Conservation (phyloP, 306 rosid genomes). For the Cyclanthera cordifolia region DNA sequence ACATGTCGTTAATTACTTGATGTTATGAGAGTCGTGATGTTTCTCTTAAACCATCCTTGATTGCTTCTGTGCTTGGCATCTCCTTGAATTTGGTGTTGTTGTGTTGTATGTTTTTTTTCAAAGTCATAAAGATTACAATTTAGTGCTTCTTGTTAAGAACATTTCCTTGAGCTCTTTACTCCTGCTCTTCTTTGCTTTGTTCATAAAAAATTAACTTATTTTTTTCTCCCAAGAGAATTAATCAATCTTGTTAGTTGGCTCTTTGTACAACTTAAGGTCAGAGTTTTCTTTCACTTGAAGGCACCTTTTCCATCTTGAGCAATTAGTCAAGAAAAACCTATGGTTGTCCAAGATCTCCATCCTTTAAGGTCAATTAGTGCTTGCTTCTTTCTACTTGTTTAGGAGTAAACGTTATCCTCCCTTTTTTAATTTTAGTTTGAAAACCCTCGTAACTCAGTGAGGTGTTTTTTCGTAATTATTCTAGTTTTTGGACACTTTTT, state of each 20-base stretch:
- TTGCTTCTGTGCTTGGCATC: neutral
- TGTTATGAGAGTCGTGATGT: neutral
- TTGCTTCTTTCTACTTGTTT: neutral
- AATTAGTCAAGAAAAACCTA: neutral
- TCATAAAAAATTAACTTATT: neutral
- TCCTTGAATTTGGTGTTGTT: neutral
- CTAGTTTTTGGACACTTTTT: too few species aligned
- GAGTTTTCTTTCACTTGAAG: neutral
- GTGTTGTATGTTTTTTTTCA: neutral
- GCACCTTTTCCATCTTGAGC: slow-evolving; percentile 2
- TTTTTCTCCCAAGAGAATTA: neutral
- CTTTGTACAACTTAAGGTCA: neutral
- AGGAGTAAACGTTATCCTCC: neutral
- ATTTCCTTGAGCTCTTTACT: neutral
- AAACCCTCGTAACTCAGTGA: neutral
- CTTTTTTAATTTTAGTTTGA: neutral
- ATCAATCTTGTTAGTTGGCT: neutral
- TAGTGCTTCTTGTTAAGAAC: neutral
- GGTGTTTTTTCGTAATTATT: neutral
- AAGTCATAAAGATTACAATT: neutral
- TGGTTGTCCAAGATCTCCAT: neutral
- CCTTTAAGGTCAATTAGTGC: neutral
- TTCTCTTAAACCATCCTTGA: neutral
- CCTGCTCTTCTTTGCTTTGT: neutral
- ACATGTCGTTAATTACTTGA: neutral